Percentiles rank a stretch among this genome's conserved stretches.
Conservation (phyloP, 768 basidiomycete species). For the Tylopilus intermedius region DNA sequence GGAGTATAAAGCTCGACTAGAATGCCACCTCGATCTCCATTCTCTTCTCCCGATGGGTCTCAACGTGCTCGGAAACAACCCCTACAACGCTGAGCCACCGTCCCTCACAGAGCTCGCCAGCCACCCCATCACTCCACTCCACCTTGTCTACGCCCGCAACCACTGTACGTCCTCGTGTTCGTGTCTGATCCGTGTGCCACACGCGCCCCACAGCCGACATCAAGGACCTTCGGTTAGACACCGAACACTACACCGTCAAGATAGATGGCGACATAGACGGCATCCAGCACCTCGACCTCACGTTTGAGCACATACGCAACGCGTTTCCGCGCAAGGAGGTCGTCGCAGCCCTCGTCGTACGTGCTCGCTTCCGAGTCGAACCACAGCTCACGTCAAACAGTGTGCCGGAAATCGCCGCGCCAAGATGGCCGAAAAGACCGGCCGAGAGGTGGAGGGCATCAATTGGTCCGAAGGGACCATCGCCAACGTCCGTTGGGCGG, state of each 20-base stretch:
- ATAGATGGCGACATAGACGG: conserved; percentile 25
- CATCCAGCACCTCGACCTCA: conserved; percentile 16
- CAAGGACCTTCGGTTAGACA: conserved; percentile 15
- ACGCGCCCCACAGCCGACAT: conserved; percentile 21
- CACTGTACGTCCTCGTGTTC: conserved; percentile 44
- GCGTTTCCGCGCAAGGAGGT: conserved; percentile 28
- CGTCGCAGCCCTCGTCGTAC: conserved; percentile 54
- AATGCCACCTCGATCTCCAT: neutral
- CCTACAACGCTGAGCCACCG: conserved; percentile 69
- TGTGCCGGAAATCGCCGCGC: conserved; percentile 66
- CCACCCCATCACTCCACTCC: conserved; percentile 50
- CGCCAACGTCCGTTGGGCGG: conserved; percentile 65
- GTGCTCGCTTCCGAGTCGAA: conserved; percentile 6
- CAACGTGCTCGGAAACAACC: conserved; percentile 32
- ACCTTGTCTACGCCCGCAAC: conserved; percentile 67
- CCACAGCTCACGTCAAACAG: conserved; percentile 18
- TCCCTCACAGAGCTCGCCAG: conserved; percentile 49
- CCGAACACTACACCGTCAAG: conserved; percentile 23
- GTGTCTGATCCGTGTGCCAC: neutral
- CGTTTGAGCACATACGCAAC: conserved; percentile 14
- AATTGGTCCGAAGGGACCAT: conserved; percentile 67
- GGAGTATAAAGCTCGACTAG: neutral
- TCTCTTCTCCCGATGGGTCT: conserved; percentile 16
- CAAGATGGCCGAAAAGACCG: conserved; percentile 56
- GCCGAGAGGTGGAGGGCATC: conserved; percentile 46